These are phyloP conservation scores for Penicillium janthinellum DNA, from an alignment of 2,329 filamentous ascomycete genomes.

Conservation along the genomic window DNA sequence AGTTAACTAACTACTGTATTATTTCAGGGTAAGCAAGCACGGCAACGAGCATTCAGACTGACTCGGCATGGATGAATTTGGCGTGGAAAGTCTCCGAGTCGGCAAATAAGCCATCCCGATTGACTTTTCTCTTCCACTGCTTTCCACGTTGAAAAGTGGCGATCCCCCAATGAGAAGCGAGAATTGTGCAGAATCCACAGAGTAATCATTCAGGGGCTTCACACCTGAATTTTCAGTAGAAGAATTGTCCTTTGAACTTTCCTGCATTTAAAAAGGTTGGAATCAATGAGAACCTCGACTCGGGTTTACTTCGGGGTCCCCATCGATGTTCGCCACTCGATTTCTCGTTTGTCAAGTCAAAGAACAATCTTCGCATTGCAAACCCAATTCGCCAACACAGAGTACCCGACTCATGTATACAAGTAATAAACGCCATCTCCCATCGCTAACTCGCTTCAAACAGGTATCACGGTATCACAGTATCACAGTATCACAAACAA, in stretches of 20 bases:
- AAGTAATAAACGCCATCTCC: background rate
- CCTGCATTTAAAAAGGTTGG: too few species aligned
- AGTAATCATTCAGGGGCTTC: background rate
- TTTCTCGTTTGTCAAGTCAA: background rate
- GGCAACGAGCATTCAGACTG: background rate
- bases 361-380: too few species aligned
- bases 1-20: too few species aligned
- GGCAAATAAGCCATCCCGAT: background rate
- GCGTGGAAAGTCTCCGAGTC: slow-evolving; percentile 6
- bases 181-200: background rate
- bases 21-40: background rate
- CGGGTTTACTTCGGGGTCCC: background rate
- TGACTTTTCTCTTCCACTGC: background rate
- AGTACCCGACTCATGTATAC: background rate
- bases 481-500: slow-evolving; percentile 3
- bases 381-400: background rate
- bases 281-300: background rate
- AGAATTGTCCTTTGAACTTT: too few species aligned
- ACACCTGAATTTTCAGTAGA: too few species aligned
- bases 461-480: slow-evolving; percentile 1
- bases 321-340: background rate
- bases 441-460: background rate
- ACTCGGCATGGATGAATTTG: background rate
- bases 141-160: background rate
- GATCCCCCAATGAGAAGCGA: background rate